Evolutionary conservation across 495 filamentous ascomycete species (phyloP).

Genomic region (Aspergillus baeticus): DNA sequence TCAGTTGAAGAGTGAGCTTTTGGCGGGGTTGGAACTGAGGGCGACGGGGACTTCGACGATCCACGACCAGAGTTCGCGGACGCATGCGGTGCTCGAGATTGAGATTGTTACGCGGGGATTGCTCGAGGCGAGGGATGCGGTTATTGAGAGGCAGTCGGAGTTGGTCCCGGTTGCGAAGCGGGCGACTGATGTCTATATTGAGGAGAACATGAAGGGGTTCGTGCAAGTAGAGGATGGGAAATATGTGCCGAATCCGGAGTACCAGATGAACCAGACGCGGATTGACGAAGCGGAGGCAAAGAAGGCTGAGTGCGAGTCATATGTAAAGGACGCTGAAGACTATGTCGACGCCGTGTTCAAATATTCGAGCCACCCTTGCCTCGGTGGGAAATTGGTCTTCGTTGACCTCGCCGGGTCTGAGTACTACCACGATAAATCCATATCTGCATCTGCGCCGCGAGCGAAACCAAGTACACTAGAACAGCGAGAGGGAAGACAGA

Average conservation of each 20-base stretch:
- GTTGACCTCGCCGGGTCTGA: constrained; percentile 31
- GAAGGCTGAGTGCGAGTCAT: constrained; percentile 24
- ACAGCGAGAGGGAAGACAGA: constrained; percentile 24
- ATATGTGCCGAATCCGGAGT: constrained; percentile 21
- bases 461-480: constrained; percentile 23
- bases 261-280: constrained; percentile 16
- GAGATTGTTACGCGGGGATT: constrained; percentile 20
- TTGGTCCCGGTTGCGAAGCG: constrained; percentile 25
- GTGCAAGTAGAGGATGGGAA: constrained; percentile 14
- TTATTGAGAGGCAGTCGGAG: constrained; percentile 25
- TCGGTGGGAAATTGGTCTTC: constrained; percentile 27
- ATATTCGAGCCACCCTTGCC: constrained; percentile 7
- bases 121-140: constrained; percentile 18
- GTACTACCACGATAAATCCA: constrained; percentile 17
- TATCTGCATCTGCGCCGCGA: neutral
- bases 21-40: constrained; percentile 13
- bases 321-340: constrained; percentile 19
- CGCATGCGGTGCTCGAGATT: constrained; percentile 26
- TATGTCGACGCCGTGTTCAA: constrained; percentile 9
- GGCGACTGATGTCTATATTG: constrained; percentile 26
- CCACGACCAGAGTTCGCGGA: constrained; percentile 29
- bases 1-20: constrained; percentile 13
- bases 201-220: constrained; percentile 15
- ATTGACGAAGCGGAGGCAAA: constrained; percentile 25
- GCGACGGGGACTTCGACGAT: constrained; percentile 23